Base-by-base conservation (phyloP, 2,329 filamentous ascomycete species). In the Colletotrichum brevisporum region DNA sequence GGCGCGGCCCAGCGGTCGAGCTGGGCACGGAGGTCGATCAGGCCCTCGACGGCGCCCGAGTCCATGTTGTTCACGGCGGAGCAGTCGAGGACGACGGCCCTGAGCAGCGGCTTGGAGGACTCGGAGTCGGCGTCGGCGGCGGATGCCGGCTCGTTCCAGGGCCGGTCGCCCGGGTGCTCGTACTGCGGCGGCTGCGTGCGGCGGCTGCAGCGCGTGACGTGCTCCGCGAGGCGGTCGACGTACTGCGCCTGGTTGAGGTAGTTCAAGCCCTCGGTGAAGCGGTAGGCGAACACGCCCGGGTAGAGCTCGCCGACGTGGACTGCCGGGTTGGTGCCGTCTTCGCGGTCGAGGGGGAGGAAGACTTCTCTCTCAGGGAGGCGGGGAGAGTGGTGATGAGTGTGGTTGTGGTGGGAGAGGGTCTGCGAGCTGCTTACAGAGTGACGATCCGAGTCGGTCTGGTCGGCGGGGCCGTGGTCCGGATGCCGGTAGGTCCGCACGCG, bases 71-170 rank as follows among this genome's bases (percentile, higher is more conserved):
- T 86, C 53, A 90, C 85, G 2, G 86, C 81, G 0, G 85, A 84
- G 73, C 88, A 89, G 76, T 90, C 89, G 1, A 90, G 79, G 6
- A 90, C 81, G 3, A 91, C 71, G 5, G 88, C 87, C 2, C 83
- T 82, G 16, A 90, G 80, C 5, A 81, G 75, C 0, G 88, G 87
- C 1, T 69, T 69, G 1, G 43, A 3, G 2, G 26, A 3, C 0
- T 39, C 43, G 6, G 55, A 21, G 10, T 57, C 60, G 1, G 26
- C 21, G 12, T 48, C 69, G 26, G 60, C 36, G 13, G 43, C 57
- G 4, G 50, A 24, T 4, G 45, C 3, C 74, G 76, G 57, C 63
- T 89, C 85, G 72, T 87, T 88, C 88, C 88, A 90, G 0, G 87
- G 84, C 0, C 86, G 83, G 66, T 89, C 67, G 4, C 60, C 65